A percentile compares a stretch with the other conserved stretches of the same genome.
phyloP scores from a whole-genome alignment of 1,139 yeast genomes.

The Geotrichum klebahnii region DNA sequence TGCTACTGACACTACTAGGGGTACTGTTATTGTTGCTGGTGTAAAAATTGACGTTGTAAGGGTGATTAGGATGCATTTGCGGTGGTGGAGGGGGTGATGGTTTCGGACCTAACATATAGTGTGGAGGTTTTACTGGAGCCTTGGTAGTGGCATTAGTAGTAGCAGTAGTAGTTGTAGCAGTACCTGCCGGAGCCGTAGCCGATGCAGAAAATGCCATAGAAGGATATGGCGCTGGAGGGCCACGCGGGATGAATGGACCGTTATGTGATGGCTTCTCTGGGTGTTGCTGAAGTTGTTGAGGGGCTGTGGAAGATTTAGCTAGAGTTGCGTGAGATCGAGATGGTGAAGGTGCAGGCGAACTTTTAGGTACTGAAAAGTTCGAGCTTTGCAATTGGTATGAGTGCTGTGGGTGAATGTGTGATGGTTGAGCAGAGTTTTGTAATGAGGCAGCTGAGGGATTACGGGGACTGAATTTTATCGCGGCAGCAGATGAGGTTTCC shows the following conservation, averaged over 20 bases:
- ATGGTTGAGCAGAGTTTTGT: conserved; percentile 12
- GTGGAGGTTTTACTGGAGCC: not conserved
- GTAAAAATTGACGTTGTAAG: conserved; percentile 9
- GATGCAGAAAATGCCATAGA: conserved; percentile 8
- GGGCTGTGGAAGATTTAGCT: not conserved
- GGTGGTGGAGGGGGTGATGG: conserved; percentile 14
- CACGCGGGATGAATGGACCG: not conserved
- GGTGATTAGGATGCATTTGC: conserved; percentile 12
- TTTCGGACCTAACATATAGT: conserved; percentile 1
- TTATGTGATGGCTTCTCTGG: not conserved
- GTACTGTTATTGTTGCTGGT: not conserved
- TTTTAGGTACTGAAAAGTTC: conserved; percentile 6
- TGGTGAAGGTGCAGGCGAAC: conserved; percentile 9
- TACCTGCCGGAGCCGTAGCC: conserved; percentile 10
- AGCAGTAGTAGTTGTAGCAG: not conserved
- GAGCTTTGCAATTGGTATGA: conserved; percentile 7
- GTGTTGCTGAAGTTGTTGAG: not conserved
- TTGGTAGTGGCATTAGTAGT: too few relatives aligned
- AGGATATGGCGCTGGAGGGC: conserved; percentile 10
- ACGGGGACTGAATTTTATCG: conserved; percentile 10
- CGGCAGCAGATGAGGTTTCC: not conserved
- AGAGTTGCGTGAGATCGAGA: conserved; percentile 24
- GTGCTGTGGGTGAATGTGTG: conserved; percentile 12
- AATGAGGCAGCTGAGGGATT: conserved; percentile 2
- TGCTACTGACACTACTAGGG: not conserved